Percentiles rank a stretch among this genome's conserved stretches.
phyloP scores from a whole-genome alignment of 2,329 filamentous ascomycete genomes.

The Apiospora hydei region DNA sequence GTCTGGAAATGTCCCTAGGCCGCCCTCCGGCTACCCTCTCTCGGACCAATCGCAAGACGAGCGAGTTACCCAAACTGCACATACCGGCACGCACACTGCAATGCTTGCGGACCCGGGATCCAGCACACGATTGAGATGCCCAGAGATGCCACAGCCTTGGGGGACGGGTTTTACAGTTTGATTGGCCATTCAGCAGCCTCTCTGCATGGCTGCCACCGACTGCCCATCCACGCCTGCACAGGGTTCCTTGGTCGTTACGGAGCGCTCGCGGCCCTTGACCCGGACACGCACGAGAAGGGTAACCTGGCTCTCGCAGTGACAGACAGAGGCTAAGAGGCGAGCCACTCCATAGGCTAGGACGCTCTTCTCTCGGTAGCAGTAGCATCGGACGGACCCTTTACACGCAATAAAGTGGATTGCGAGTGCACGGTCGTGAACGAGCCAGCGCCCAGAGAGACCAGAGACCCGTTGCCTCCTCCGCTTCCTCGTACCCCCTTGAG shows the following conservation, averaged over 20 bases:
- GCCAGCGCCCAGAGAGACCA: not conserved
- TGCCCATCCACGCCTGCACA: not conserved
- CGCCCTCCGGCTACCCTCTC: not conserved
- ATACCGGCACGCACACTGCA: not conserved
- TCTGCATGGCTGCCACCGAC: not conserved
- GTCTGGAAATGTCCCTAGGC: not conserved
- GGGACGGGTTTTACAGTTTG: constrained; percentile 4
- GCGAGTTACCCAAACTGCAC: not conserved
- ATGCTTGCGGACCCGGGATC: not conserved
- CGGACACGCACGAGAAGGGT: not conserved
- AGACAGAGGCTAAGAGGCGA: not conserved
- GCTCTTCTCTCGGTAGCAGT: not conserved
- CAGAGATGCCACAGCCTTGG: constrained; percentile 2
- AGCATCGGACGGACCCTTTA: constrained; percentile 19
- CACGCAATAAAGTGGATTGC: constrained; percentile 14
- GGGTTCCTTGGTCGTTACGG: not conserved
- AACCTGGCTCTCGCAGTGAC: constrained; percentile 1
- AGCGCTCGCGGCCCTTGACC: not conserved
- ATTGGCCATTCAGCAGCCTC: constrained; percentile 6
- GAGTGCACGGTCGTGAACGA: constrained; percentile 9
- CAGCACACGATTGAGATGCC: constrained; percentile 7
- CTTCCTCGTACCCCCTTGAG: constrained; percentile 9
- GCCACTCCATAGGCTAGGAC: constrained; percentile 1
- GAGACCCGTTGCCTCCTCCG: constrained; percentile 3
- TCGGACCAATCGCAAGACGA: constrained; percentile 12